These are phyloP conservation scores for Beauveria pseudobassiana DNA, from an alignment of 2,329 filamentous ascomycete genomes.

Conservation along the genomic window DNA sequence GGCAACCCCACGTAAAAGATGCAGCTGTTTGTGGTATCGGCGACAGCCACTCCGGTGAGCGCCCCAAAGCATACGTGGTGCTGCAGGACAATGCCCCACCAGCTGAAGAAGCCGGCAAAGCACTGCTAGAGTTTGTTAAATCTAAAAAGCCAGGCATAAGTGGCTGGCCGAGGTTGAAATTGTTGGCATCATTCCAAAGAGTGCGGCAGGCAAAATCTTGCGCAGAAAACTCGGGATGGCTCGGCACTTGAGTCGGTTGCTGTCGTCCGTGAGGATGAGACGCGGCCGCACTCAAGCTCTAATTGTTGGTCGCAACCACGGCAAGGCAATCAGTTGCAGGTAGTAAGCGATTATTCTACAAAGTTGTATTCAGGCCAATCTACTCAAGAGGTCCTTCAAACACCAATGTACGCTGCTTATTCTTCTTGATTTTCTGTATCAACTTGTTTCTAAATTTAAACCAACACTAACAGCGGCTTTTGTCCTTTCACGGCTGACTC, in stretches of 20 bases:
- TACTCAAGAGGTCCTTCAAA: too few relatives aligned
- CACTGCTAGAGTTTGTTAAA: slow-evolving; percentile 42
- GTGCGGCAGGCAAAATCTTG: slow-evolving; percentile 53
- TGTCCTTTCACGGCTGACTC: too few relatives aligned
- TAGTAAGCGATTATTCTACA: too few relatives aligned
- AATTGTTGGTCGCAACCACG: too few relatives aligned
- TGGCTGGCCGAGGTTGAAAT: slow-evolving; percentile 46
- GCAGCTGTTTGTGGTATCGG: slow-evolving; percentile 45
- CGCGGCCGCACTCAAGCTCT: slow-evolving; percentile 3
- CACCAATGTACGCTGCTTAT: too few relatives aligned
- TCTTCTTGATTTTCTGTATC: too few relatives aligned
- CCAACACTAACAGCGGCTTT: too few relatives aligned
- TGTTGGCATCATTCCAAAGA: slow-evolving; percentile 50
- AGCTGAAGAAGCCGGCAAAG: slow-evolving; percentile 24
- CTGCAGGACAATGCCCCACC: slow-evolving; percentile 13
- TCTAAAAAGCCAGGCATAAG: slow-evolving; percentile 48
- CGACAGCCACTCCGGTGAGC: slow-evolving; percentile 49
- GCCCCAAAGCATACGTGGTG: slow-evolving; percentile 51
- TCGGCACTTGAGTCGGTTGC: not conserved
- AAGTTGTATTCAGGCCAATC: too few relatives aligned
- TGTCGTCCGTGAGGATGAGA: slow-evolving; percentile 3
- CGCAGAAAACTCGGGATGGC: slow-evolving; percentile 41
- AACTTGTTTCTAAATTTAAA: too few relatives aligned
- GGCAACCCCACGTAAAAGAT: slow-evolving; percentile 50
- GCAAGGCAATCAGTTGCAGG: too few relatives aligned